phyloP scores from a whole-genome alignment of 495 filamentous ascomycete genomes.

The Hypoxylon perforatum region DNA sequence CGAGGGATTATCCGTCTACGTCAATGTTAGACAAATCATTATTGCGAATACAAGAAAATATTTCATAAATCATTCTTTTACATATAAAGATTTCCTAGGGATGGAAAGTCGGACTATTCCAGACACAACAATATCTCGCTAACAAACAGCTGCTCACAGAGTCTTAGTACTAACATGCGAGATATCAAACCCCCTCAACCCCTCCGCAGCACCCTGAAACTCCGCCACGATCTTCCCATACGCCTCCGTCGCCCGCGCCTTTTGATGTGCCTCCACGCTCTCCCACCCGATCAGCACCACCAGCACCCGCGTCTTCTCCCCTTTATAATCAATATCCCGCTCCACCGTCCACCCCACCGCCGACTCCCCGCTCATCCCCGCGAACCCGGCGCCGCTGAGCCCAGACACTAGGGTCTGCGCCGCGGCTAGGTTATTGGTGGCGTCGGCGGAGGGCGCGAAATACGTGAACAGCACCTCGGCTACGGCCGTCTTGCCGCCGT shows the following conservation, averaged over 20 bases:
- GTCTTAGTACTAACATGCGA: slow-evolving; percentile 14
- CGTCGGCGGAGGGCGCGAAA: slow-evolving; percentile 19
- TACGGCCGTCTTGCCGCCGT: slow-evolving; percentile 14
- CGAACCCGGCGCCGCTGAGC: slow-evolving; percentile 10
- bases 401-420: neutral
- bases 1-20: too few relatives aligned
- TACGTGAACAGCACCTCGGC: slow-evolving; percentile 25
- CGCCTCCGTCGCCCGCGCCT: slow-evolving; percentile 8
- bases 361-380: slow-evolving; percentile 17
- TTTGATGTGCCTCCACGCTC: slow-evolving; percentile 28
- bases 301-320: slow-evolving; percentile 24
- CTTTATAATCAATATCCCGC: slow-evolving; percentile 28
- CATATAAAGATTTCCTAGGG: neutral
- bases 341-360: slow-evolving; percentile 28
- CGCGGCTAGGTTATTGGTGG: neutral
- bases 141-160: slow-evolving; percentile 7
- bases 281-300: slow-evolving; percentile 29
- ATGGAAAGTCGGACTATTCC: neutral
- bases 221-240: slow-evolving; percentile 5
- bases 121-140: slow-evolving; percentile 3
- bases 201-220: slow-evolving; percentile 15
- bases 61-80: slow-evolving; percentile 23
- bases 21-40: too few relatives aligned
- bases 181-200: slow-evolving; percentile 26
- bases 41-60: slow-evolving; percentile 1